Percentiles rank a stretch among this genome's conserved stretches.
Evolutionary conservation across 2,329 filamentous ascomycete genomes (phyloP).

Genomic region (Fusarium xyrophilum): DNA sequence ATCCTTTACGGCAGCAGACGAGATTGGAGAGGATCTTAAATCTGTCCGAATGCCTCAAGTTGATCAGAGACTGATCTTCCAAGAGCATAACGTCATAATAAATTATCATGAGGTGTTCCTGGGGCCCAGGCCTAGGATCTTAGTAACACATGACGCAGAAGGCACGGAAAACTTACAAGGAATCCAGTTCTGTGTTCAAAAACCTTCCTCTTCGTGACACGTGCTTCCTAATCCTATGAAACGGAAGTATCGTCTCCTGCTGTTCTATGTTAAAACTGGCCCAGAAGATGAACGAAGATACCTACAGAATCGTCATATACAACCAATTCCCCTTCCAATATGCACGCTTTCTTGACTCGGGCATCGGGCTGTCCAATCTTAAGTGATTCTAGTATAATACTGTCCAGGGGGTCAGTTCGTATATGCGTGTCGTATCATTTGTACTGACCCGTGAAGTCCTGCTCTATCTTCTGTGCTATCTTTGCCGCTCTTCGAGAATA

Average conservation of each 20-base stretch:
- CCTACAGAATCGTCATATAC: slow-evolving; percentile 72
- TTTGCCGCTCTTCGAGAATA: slow-evolving; percentile 92
- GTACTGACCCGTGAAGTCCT: slow-evolving; percentile 61
- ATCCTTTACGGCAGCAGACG: slow-evolving; percentile 60
- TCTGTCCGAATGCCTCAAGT: slow-evolving; percentile 63
- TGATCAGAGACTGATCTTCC: slow-evolving; percentile 60
- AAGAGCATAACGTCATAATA: slow-evolving; percentile 66
- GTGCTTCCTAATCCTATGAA: slow-evolving; percentile 84
- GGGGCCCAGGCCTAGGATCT: slow-evolving; percentile 51
- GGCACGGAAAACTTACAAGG: slow-evolving; percentile 57
- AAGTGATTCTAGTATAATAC: slow-evolving; percentile 69
- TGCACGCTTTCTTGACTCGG: slow-evolving; percentile 69
- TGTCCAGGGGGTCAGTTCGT: slow-evolving; percentile 34
- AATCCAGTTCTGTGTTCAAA: slow-evolving; percentile 73
- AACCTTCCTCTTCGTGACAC: slow-evolving; percentile 74
- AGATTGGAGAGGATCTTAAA: slow-evolving; percentile 66
- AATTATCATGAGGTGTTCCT: slow-evolving; percentile 67
- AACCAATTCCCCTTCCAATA: slow-evolving; percentile 83
- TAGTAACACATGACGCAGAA: slow-evolving; percentile 16
- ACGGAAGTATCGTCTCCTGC: slow-evolving; percentile 71
- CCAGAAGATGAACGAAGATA: not conserved
- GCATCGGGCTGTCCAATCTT: slow-evolving; percentile 65
- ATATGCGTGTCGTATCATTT: not conserved
- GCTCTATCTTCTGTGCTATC: slow-evolving; percentile 78
- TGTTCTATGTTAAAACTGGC: slow-evolving; percentile 38